Conservation (phyloP, 352 stramenopile species). For the Discostella stelligera region DNA sequence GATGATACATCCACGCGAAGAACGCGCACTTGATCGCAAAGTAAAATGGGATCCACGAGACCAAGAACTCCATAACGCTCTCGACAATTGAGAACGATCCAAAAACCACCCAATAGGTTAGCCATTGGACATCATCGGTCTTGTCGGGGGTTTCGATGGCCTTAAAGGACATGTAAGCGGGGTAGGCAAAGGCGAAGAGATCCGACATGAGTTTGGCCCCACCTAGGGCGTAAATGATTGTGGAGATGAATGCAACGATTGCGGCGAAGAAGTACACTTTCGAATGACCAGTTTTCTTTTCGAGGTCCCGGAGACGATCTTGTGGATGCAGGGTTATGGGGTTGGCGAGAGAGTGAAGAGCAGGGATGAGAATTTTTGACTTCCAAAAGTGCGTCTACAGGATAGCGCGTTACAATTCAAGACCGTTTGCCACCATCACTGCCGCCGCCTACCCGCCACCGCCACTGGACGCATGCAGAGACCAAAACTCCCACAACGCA, state of each 20-base stretch:
- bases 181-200: constrained; percentile 83
- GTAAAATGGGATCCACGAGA: constrained; percentile 79
- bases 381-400: too few relatives aligned
- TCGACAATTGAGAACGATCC: constrained; percentile 70
- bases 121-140: constrained; percentile 79
- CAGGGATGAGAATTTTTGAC: too few relatives aligned
- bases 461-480: not conserved
- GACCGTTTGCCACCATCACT: not conserved
- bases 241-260: constrained; percentile 27
- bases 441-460: not conserved
- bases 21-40: constrained; percentile 77
- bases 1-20: constrained; percentile 79
- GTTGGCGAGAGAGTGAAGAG: not conserved
- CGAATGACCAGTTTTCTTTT: constrained; percentile 72
- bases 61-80: constrained; percentile 46
- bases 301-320: constrained; percentile 72
- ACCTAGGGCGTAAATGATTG: constrained; percentile 65
- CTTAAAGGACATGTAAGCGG: constrained; percentile 86
- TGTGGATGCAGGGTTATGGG: constrained; percentile 1
- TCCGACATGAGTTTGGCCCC: constrained; percentile 82
- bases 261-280: constrained; percentile 76
- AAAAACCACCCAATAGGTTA: constrained; percentile 82
- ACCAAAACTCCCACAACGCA: not conserved
- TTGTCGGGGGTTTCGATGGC: constrained; percentile 75
- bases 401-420: not conserved